Evolutionary conservation across 2,329 filamentous ascomycete genomes (phyloP).

Genomic region (Ophiocordyceps camponoti-leonardi): DNA sequence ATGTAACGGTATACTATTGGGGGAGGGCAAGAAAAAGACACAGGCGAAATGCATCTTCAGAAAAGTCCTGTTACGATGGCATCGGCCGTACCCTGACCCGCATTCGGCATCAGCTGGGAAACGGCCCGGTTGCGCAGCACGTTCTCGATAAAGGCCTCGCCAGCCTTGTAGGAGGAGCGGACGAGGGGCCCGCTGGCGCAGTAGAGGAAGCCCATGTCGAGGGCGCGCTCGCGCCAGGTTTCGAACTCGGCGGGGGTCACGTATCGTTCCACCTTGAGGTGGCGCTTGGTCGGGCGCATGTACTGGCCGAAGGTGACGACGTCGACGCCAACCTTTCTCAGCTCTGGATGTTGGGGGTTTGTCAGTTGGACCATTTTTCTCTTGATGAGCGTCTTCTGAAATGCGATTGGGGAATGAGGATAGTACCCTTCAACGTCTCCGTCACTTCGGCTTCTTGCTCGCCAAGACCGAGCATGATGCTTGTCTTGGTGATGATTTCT

Average conservation of each 20-base stretch:
- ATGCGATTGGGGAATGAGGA: too few relatives aligned
- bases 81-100: slow-evolving; percentile 18
- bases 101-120: slow-evolving; percentile 12
- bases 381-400: too few relatives aligned
- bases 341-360: slow-evolving; percentile 27
- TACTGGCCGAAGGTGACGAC: slow-evolving; percentile 99
- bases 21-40: too few relatives aligned
- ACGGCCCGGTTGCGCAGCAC: slow-evolving; percentile 68
- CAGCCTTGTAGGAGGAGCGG: slow-evolving; percentile 91
- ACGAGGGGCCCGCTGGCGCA: slow-evolving; percentile 88
- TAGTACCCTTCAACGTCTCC: slow-evolving; percentile 55
- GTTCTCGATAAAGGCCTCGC: slow-evolving; percentile 97
- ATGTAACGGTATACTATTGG: too few relatives aligned
- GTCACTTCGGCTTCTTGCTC: slow-evolving; percentile 79
- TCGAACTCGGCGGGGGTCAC: slow-evolving; percentile 85
- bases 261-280: slow-evolving; percentile 94
- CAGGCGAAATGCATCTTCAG: too few relatives aligned
- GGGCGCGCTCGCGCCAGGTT: slow-evolving; percentile 71
- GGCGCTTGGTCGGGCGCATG: slow-evolving; percentile 95
- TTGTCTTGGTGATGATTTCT: slow-evolving; percentile 91
- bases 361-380: too few relatives aligned
- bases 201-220: slow-evolving; percentile 94
- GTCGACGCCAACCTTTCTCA: slow-evolving; percentile 68
- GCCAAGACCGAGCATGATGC: slow-evolving; percentile 87
- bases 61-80: too few relatives aligned